Base-by-base conservation (phyloP, 495 filamentous ascomycete genomes). In the Tuber magnatum region DNA sequence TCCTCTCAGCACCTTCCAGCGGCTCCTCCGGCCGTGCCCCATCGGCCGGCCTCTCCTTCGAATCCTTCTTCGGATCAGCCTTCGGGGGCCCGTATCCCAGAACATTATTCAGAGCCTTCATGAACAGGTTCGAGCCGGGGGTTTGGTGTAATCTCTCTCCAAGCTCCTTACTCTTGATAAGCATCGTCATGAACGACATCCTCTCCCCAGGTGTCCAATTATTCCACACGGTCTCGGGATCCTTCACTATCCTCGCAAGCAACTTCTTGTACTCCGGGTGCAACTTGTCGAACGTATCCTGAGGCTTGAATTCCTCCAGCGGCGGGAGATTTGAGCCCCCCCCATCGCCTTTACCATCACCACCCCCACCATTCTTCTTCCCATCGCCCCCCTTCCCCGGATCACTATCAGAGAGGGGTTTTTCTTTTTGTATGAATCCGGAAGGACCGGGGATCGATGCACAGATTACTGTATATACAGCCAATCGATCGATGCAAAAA, bases 31-130 rank as follows among this genome's bases (percentile, higher is more conserved):
- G 48, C 32, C 10, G 44, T 38, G 56, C 83, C 77, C 77, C 85
- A 78, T 69, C 78, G 68, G 65, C 78, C 48, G 76, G 65, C 69
- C 84, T 79, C 71, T 84, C 77, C 70, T 87, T 84, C 39, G 82
- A 71, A 8, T 75, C 76, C 48, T 78, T 75, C 73, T 84, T 61
- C 3, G 51, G n/a, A 61, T 32, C 10, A 14, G 4, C 73, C 74
- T 84, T 80, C 48, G 82, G 77, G 39, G 80, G 72, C 41, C 85
- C 83, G 12, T 75, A 79, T 0, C 77, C 77, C 16, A 79, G 70
- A n/a, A 79, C n/a, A 38, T 42, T 69, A 41, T 46, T 77, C 70
- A 78, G 51, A 51, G 74, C 71, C 41, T 71, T 79, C 38, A 79
- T 46, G 51, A 40, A 43, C 42, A 69, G 69, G 9, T 76, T 76